Evolutionary conservation across 768 basidiomycete genomes (phyloP).

Genomic region (Tylopilus vinaceipallidus): DNA sequence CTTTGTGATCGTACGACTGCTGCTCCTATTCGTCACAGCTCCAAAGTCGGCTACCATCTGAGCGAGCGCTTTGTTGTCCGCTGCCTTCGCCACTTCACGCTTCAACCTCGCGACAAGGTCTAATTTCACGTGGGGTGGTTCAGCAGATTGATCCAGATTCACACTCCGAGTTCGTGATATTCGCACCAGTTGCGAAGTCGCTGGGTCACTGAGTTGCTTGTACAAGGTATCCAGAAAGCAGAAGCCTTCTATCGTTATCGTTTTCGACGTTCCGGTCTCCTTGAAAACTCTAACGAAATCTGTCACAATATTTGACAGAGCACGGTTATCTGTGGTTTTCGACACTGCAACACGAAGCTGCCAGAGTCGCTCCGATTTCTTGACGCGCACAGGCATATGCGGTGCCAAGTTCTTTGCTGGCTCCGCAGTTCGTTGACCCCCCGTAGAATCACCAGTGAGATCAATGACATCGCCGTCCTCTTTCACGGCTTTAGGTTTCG

Average conservation of each 20-base stretch:
- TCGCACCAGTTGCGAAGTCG: conserved; percentile 55
- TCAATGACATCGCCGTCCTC: conserved; percentile 40
- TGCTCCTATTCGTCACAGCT: conserved; percentile 63
- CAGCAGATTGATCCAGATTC: conserved; percentile 38
- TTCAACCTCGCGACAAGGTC: conserved; percentile 58
- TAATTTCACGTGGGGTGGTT: conserved; percentile 54
- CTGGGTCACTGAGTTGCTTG: conserved; percentile 70
- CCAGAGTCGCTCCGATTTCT: conserved; percentile 48
- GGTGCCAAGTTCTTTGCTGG: conserved; percentile 22
- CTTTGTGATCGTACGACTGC: conserved; percentile 72
- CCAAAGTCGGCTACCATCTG: conserved; percentile 70
- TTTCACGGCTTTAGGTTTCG: conserved; percentile 28
- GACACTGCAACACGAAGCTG: conserved; percentile 44
- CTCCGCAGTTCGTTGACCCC: conserved; percentile 30
- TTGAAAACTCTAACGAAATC: conserved; percentile 61
- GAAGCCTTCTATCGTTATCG: conserved; percentile 69
- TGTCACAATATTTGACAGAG: conserved; percentile 51
- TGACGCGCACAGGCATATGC: conserved; percentile 32
- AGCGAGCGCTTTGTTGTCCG: conserved; percentile 56
- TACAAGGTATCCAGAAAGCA: conserved; percentile 65
- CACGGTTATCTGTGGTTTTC: conserved; percentile 50
- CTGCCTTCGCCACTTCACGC: conserved; percentile 49
- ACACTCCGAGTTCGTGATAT: conserved; percentile 40
- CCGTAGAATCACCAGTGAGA: conserved; percentile 38
- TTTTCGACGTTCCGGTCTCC: conserved; percentile 62